Conservation (phyloP, 116 monocot genomes). For the Papilionanthe hybrid region DNA sequence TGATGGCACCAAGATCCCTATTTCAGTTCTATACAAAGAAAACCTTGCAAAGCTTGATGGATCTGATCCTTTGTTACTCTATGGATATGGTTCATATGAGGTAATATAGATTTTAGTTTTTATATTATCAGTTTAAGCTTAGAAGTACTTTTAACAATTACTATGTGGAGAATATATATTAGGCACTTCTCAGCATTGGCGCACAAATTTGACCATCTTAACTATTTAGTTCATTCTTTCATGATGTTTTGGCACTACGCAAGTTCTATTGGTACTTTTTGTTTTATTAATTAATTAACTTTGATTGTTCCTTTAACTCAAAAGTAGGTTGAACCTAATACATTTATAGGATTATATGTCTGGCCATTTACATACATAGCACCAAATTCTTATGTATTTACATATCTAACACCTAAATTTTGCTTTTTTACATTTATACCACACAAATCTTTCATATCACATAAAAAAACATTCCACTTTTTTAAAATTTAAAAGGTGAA, state of each 20-base stretch:
- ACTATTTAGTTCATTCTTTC: neutral
- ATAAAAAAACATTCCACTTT: no score
- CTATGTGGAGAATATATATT: neutral
- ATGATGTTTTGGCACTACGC: neutral
- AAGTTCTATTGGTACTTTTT: neutral
- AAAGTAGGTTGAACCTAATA: neutral
- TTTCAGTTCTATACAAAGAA: constrained; percentile 84
- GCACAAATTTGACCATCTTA: neutral
- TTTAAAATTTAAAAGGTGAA: no score
- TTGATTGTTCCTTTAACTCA: neutral
- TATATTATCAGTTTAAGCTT: neutral
- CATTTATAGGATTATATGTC: no score
- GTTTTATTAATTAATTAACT: neutral
- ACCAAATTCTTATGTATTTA: no score
- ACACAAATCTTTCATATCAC: no score
- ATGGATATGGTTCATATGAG: constrained; percentile 99
- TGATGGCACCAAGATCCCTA: constrained; percentile 77
- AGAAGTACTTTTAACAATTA: neutral
- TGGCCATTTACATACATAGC: no score
- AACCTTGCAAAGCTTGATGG: constrained; percentile 87
- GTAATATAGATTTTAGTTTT: constrained; percentile 23
- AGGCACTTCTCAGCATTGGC: neutral
- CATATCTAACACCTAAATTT: no score
- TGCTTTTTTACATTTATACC: no score
- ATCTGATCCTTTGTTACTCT: constrained; percentile 79